These are phyloP conservation scores for Quercus suber DNA, from an alignment of 306 rosid genomes.

Conservation along the genomic window DNA sequence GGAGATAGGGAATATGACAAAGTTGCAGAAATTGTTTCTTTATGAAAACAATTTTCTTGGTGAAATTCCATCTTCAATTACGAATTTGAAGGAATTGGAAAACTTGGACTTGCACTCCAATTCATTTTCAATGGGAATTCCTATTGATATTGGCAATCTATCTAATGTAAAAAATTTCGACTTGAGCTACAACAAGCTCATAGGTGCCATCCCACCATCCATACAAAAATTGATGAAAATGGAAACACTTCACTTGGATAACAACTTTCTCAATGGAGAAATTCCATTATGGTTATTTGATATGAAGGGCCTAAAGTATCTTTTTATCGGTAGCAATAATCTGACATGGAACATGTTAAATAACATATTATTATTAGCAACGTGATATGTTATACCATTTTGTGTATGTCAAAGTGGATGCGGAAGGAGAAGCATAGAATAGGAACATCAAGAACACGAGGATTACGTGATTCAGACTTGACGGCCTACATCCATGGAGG, in stretches of 20 bases:
- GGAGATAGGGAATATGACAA: slow-evolving; percentile 13
- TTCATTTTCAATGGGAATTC: slow-evolving; percentile 11
- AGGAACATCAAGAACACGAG: too few species aligned
- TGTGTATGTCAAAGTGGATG: too few species aligned
- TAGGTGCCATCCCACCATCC: slow-evolving; percentile 25
- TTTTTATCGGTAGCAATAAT: slow-evolving; percentile 18
- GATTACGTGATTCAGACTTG: too few species aligned
- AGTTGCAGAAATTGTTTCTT: slow-evolving; percentile 11
- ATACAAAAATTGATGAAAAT: slow-evolving; percentile 13
- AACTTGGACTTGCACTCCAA: slow-evolving; percentile 20
- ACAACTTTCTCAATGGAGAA: slow-evolving; percentile 12
- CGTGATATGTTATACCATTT: too few species aligned
- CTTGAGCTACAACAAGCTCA: slow-evolving; percentile 21
- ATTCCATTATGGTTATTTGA: slow-evolving; percentile 23
- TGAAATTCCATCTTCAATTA: slow-evolving; percentile 5
- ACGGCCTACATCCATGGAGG: too few species aligned
- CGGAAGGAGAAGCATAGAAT: too few species aligned
- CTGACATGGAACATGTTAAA: slow-evolving; percentile 17
- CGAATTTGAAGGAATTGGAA: neutral
- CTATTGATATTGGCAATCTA: slow-evolving; percentile 12
- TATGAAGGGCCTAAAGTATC: slow-evolving; percentile 16
- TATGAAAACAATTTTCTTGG: slow-evolving; percentile 9
- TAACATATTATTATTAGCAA: too few species aligned
- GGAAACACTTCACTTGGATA: slow-evolving; percentile 9
- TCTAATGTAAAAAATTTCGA: slow-evolving; percentile 20